Conservation (phyloP, 805 yeast genomes). For the Metschnikowia gelsemii region DNA sequence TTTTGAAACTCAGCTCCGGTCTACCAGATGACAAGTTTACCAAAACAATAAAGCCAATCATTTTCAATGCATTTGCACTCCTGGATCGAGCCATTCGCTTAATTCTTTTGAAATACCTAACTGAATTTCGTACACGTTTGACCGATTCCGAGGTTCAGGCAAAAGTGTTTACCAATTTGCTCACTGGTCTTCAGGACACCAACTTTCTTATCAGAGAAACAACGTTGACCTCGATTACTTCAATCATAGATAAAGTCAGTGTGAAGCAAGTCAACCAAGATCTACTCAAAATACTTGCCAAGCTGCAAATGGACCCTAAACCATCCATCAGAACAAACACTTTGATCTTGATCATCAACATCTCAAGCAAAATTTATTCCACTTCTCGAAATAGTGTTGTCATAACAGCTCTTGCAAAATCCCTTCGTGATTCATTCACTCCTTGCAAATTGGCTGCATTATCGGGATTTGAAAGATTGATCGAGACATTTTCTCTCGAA, state of each 20-base stretch:
- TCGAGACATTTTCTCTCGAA: constrained; percentile 67
- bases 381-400: constrained; percentile 67
- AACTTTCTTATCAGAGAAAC: constrained; percentile 78
- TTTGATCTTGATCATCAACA: constrained; percentile 62
- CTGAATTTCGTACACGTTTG: constrained; percentile 50
- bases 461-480: constrained; percentile 63
- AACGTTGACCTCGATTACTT: constrained; percentile 65
- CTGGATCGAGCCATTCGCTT: constrained; percentile 79
- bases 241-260: constrained; percentile 62
- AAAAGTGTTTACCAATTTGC: constrained; percentile 62
- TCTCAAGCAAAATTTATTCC: constrained; percentile 57
- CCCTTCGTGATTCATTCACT: constrained; percentile 74
- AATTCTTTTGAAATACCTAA: constrained; percentile 63
- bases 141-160: constrained; percentile 63
- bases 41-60: constrained; percentile 53
- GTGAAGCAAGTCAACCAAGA: constrained; percentile 87
- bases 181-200: constrained; percentile 85
- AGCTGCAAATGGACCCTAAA: constrained; percentile 71
- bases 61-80: constrained; percentile 60
- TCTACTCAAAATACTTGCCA: constrained; percentile 74
- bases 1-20: constrained; percentile 36
- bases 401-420: constrained; percentile 82
- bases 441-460: constrained; percentile 77
- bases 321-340: constrained; percentile 80
- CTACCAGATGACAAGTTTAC: constrained; percentile 37